Evolutionary conservation across 1,284 basidiomycete genomes (phyloP), one percentile per base, ranked within the genome.

Genomic region (Gymnopus androsaceus): DNA sequence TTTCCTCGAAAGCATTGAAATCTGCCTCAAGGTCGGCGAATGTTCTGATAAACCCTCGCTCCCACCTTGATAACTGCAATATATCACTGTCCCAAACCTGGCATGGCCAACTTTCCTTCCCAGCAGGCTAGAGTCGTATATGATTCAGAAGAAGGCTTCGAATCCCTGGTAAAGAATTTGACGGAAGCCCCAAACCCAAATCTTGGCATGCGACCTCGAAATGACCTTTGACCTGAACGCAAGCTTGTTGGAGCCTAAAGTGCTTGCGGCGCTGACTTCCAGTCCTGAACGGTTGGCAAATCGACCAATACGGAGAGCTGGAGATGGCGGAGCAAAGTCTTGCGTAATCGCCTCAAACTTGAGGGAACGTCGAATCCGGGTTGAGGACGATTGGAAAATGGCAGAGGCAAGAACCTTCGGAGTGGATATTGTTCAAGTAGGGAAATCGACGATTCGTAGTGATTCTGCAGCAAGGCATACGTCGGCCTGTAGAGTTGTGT

Each of bases 181-280:
- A 78, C 81, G 0, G 74, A 76, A 4, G 65, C 56, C 9, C 14
- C 36, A n/a, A n/a, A 87, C 85, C 94, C 94, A 98, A 41, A 98
- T 85, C 78, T 98, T 96, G 0, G 96, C 96, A 69, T 98, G 96
- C 1, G 90, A 86, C 37, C 96, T 82, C 40, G 89, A 93, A 66
- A 99, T 96, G 67, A 98, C 96, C 70, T 98, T 98, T 70, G 86
- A 90, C 74, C 93, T 93, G 83, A 99, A 99, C 0, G 95, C 95
- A 46, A 98, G 86, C 68, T 94, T 94, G 68, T 88, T 86, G 27
- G 87, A 84, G 30, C 83, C 84, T n/a, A n/a, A n/a, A 40, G 88
- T 74, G 28, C 90, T 84, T 63, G 88, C 89, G 60, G 85, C 80
- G 7, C 84, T 85, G 21, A 82, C 80, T 52, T 87, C 74, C 2